Base-by-base conservation (phyloP, 2,329 filamentous ascomycete genomes). In the Dothideomycetidae sp. region DNA sequence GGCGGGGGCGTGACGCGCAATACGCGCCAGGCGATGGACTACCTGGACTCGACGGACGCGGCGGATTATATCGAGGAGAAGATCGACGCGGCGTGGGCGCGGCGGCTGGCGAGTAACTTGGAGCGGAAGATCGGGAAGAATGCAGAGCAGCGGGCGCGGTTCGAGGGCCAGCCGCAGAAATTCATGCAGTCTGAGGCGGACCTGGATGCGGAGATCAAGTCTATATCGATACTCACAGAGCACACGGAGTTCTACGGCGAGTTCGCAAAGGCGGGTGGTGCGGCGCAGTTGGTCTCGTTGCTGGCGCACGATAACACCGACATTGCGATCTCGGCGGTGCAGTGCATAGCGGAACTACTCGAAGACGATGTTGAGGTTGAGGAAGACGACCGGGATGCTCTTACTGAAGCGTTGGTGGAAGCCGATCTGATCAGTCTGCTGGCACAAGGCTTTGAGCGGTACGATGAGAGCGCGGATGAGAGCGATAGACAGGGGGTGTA, bases 261-360 rank as follows among this genome's bases (percentile, higher is more conserved):
- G 43, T 85, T 93, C 51, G 76, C 79, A 19, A 77, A 75, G 46
- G 65, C 85, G 36, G 51, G 46, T 18, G 81, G 81, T 13, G 74
- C 76, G 1, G 71, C 61, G 3, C 86, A 78, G 38, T 59, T 98
- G 35, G 83, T 93, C 1, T 73, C 78, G 2, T 60, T 98, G 36
- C 64, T 98, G 33, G 79, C 88, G 11, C 90, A 98, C 55, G 90
- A 98, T 50, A 98, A 98, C 55, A 88, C 86, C 1, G 90, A 98
- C 53, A 92, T 98, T 46, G 85, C 90, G 9, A 93, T 96, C 49
- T 82, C 80, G 45, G 82, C 80, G 1, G 77, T 93, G 34, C 81
- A 96, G 61, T 81, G 94, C 32, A 73, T 98, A 35, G 78, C 75
- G 39, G 90, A 98, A 61, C 64, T 96, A 47, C 92, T 84, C 10